A percentile compares a stretch with the other conserved stretches of the same genome.
phyloP scores from a whole-genome alignment of 345 rosid species.

The Orychophragmus violaceus region DNA sequence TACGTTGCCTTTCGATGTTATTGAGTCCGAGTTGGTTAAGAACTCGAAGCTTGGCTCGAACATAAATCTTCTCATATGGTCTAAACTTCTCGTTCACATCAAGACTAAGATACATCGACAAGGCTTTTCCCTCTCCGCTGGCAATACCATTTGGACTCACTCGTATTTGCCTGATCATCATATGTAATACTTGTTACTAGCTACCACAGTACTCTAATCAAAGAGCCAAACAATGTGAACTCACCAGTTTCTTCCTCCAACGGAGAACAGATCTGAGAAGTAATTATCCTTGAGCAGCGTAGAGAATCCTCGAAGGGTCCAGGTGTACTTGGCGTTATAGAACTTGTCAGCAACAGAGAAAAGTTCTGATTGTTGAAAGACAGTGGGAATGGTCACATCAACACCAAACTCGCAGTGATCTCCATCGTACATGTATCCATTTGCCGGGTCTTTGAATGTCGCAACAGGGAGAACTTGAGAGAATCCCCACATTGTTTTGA shows the following conservation, averaged over 20 bases:
- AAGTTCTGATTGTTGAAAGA: conserved; percentile 3
- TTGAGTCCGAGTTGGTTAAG: neutral
- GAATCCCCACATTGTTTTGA: neutral
- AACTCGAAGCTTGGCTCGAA: neutral
- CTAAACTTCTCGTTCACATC: neutral
- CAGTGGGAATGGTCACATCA: neutral
- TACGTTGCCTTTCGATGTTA: neutral
- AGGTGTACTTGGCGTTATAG: neutral
- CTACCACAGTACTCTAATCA: neutral
- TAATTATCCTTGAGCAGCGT: neutral
- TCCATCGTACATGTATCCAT: neutral
- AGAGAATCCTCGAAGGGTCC: neutral
- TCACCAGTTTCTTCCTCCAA: conserved; percentile 12
- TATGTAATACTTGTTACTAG: neutral
- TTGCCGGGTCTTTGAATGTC: neutral
- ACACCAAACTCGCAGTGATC: conserved; percentile 4
- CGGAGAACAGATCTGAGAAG: neutral
- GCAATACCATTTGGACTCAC: neutral
- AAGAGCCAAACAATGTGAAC: neutral
- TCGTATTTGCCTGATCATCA: conserved; percentile 2
- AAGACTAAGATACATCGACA: neutral
- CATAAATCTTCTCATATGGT: conserved; percentile 1
- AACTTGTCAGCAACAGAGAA: neutral
- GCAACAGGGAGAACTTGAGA: neutral
- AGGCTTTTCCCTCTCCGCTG: neutral